phyloP scores from a whole-genome alignment of 306 rosid genomes.

The Pachyrhizus erosus region DNA sequence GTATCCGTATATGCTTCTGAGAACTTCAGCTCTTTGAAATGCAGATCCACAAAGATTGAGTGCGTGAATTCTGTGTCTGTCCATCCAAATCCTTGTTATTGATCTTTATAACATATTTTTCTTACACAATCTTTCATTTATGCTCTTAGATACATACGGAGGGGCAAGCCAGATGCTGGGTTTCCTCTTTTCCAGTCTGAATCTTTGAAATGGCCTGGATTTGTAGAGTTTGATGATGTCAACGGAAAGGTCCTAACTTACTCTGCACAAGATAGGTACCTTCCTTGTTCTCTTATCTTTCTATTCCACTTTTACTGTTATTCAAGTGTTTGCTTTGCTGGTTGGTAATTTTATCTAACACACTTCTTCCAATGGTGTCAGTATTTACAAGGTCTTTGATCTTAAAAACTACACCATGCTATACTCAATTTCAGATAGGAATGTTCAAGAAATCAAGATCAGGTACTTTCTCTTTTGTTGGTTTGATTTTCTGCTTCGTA shows the following conservation, averaged over 20 bases:
- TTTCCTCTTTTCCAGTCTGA: constrained; percentile 92
- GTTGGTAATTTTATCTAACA: constrained; percentile 36
- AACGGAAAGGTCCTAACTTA: constrained; percentile 92
- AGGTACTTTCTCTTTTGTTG: constrained; percentile 54
- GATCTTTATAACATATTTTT: background rate
- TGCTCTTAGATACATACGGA: constrained; percentile 70
- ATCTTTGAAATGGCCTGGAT: constrained; percentile 95
- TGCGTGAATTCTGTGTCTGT: constrained; percentile 49
- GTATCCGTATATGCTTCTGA: constrained; percentile 96
- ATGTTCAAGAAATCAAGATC: constrained; percentile 91
- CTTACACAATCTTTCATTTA: constrained; percentile 18
- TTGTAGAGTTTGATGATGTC: constrained; percentile 96
- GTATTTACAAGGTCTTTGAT: constrained; percentile 94
- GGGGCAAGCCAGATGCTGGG: constrained; percentile 91
- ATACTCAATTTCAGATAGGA: constrained; percentile 84
- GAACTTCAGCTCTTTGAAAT: constrained; percentile 91
- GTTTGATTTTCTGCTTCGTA: constrained; percentile 12
- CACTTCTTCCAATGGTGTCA: constrained; percentile 45
- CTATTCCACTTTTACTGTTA: background rate
- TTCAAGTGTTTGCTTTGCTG: background rate
- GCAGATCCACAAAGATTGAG: constrained; percentile 94
- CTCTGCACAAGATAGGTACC: constrained; percentile 87
- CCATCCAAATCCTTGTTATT: constrained; percentile 4
- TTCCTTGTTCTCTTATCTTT: constrained; percentile 4
- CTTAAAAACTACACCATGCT: constrained; percentile 90